Evolutionary conservation across 208 protist genomes (phyloP).

Genomic region (Porcisia hertigi): DNA sequence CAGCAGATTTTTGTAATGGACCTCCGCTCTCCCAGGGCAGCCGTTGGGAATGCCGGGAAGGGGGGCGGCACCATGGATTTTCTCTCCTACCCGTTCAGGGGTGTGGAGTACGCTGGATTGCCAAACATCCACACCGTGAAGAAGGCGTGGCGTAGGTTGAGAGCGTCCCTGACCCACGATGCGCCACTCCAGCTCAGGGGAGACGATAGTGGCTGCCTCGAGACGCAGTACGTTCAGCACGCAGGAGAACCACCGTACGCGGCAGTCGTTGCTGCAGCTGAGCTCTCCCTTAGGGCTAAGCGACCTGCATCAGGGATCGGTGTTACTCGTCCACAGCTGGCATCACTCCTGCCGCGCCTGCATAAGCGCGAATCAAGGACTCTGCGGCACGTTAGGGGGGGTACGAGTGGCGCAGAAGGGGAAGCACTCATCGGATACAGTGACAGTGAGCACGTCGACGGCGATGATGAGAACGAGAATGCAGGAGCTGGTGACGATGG

Average conservation of each 20-base stretch:
- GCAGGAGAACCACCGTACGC: conserved; percentile 27
- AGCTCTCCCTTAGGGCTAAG: conserved; percentile 3
- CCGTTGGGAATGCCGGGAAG: conserved; percentile 35
- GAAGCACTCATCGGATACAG: background rate
- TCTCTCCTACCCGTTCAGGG: conserved; percentile 26
- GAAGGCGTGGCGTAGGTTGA: conserved; percentile 31
- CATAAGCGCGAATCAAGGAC: background rate
- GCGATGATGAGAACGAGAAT: background rate
- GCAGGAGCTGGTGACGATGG: background rate
- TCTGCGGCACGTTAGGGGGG: background rate
- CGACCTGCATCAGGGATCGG: conserved; percentile 2
- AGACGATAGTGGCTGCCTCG: background rate
- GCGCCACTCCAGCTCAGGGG: conserved; percentile 18
- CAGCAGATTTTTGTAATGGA: conserved; percentile 43
- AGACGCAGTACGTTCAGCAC: conserved; percentile 20
- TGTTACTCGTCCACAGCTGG: background rate
- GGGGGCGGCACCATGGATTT: conserved; percentile 45
- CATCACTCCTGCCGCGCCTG: background rate
- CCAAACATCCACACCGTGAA: conserved; percentile 54
- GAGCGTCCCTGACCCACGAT: conserved; percentile 29
- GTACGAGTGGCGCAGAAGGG: background rate
- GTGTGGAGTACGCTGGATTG: conserved; percentile 42
- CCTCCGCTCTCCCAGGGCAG: conserved; percentile 35
- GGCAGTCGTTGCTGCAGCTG: conserved; percentile 27
- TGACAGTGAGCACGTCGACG: background rate